Percentiles rank a stretch among this genome's conserved stretches.
These are phyloP conservation scores for Chenopodium berlandieri DNA, from an alignment of 148 eudicot genomes.

Conservation along the genomic window DNA sequence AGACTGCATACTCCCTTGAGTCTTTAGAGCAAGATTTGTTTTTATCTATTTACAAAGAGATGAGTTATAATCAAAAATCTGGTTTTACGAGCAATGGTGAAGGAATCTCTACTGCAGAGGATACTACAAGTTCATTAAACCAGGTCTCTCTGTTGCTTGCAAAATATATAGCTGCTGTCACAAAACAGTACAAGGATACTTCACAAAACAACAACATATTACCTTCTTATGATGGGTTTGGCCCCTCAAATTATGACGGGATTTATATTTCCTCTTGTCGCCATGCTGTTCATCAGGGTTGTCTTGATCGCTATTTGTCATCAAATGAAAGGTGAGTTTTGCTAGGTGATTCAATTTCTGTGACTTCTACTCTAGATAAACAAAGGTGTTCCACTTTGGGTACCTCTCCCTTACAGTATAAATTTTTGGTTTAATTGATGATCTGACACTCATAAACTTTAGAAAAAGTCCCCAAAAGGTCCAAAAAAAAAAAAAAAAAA, in stretches of 20 bases:
- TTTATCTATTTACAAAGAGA: constrained; percentile 42
- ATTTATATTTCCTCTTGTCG: constrained; percentile 94
- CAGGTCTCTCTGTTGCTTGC: constrained; percentile 59
- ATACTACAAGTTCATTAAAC: constrained; percentile 22
- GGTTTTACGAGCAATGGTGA: constrained; percentile 31
- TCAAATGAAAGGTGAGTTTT: constrained; percentile 75
- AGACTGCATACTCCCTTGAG: constrained; percentile 47
- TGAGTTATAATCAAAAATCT: constrained; percentile 24
- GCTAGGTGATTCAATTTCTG: too few species aligned
- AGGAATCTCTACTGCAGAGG: constrained; percentile 24
- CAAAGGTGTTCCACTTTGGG: too few species aligned
- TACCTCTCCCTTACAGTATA: too few species aligned
- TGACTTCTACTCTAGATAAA: too few species aligned
- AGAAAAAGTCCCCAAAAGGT: too few species aligned
- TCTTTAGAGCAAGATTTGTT: constrained; percentile 63
- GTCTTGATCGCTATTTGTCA: constrained; percentile 90
- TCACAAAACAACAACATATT: constrained; percentile 36
- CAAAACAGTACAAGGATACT: constrained; percentile 45
- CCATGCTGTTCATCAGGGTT: constrained; percentile 94
- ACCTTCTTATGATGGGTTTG: constrained; percentile 53
- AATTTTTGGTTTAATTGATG: too few species aligned
- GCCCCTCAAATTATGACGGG: constrained; percentile 76
- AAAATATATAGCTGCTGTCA: constrained; percentile 68
- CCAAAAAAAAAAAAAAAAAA: too few species aligned
- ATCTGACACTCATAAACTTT: too few species aligned